Evolutionary conservation across 2,329 filamentous ascomycete genomes (phyloP).

Genomic region (Incumbomyces lentus): DNA sequence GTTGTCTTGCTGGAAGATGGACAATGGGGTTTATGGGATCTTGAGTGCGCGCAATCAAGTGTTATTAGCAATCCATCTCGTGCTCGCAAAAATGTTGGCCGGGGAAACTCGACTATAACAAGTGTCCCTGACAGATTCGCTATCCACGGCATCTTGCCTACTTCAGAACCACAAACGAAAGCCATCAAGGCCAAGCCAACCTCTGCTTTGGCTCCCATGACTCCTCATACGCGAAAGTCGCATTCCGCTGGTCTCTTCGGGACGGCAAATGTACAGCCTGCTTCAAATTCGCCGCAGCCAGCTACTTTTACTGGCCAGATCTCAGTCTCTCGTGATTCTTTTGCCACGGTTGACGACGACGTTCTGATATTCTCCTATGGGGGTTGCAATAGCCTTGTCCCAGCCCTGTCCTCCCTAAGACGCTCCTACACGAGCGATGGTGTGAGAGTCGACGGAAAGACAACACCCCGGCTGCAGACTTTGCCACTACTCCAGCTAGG

Average conservation of each 20-base stretch:
- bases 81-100: too few relatives aligned
- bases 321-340: slow-evolving; percentile 28
- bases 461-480: not conserved
- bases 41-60: slow-evolving; percentile 32
- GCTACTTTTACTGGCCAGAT: slow-evolving; percentile 28
- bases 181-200: slow-evolving; percentile 3
- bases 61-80: slow-evolving; percentile 15
- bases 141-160: slow-evolving; percentile 30
- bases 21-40: slow-evolving; percentile 41
- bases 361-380: slow-evolving; percentile 35
- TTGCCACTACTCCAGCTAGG: not conserved
- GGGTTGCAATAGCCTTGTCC: slow-evolving; percentile 31
- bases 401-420: slow-evolving; percentile 36
- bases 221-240: slow-evolving; percentile 37
- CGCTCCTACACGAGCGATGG: slow-evolving; percentile 22
- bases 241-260: slow-evolving; percentile 35
- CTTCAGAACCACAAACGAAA: slow-evolving; percentile 5
- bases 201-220: slow-evolving; percentile 34
- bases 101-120: too few relatives aligned
- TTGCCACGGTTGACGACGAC: slow-evolving; percentile 30
- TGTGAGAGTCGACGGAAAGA: too few relatives aligned
- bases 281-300: not conserved
- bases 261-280: not conserved
- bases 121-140: slow-evolving; percentile 31
- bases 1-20: slow-evolving; percentile 37